Conservation (phyloP, 495 filamentous ascomycete species). For the Neurospora sp. region DNA sequence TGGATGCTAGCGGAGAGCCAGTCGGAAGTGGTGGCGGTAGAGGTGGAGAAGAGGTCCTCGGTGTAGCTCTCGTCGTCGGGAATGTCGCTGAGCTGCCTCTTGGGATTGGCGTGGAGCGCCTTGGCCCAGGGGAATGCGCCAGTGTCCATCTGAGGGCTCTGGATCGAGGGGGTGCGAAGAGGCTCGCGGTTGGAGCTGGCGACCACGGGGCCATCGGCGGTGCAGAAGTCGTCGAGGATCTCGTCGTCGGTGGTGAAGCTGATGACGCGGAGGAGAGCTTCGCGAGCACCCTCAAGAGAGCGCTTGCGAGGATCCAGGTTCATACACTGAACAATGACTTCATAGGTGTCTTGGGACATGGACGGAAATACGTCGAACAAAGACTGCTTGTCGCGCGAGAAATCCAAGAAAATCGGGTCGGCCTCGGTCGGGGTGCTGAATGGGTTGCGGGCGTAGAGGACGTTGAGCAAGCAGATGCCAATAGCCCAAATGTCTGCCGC, state of each 20-base stretch:
- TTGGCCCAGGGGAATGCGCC: constrained; percentile 93
- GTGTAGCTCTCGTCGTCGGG: constrained; percentile 62
- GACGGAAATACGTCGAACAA: constrained; percentile 97
- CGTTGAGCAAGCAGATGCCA: constrained; percentile 89
- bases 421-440: constrained; percentile 79
- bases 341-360: constrained; percentile 95
- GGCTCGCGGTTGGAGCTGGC: constrained; percentile 88
- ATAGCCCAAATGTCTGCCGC: constrained; percentile 95
- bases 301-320: constrained; percentile 84
- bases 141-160: constrained; percentile 70
- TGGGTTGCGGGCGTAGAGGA: constrained; percentile 90
- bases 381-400: constrained; percentile 81
- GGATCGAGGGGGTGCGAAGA: constrained; percentile 88
- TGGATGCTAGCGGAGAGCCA: constrained; percentile 60
- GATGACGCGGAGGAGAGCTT: constrained; percentile 64
- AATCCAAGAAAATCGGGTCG: constrained; percentile 85
- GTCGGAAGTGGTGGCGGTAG: constrained; percentile 53
- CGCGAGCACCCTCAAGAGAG: constrained; percentile 64
- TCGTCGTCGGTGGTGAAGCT: constrained; percentile 89
- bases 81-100: constrained; percentile 81
- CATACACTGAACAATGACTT: constrained; percentile 79
- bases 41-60: constrained; percentile 83
- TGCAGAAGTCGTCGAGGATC: constrained; percentile 86
- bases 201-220: constrained; percentile 56
- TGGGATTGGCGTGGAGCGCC: constrained; percentile 68